These are phyloP conservation scores for Aristolochia contorta DNA, from an alignment of 164 flowering plant species.

Conservation along the genomic window DNA sequence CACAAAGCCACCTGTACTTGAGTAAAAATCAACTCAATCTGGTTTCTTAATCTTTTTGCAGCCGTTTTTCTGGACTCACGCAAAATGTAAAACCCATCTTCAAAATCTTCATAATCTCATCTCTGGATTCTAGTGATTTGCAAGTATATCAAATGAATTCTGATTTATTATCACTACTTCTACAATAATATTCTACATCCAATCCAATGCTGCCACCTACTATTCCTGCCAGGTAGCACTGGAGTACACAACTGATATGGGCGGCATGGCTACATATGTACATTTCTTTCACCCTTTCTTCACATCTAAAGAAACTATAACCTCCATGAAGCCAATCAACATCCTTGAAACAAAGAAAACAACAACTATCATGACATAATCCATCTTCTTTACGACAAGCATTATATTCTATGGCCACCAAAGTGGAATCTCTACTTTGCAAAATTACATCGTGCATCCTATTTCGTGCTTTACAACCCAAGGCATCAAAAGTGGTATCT, in stretches of 20 bases:
- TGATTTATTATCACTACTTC: constrained; percentile 78
- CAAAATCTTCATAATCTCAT: constrained; percentile 48
- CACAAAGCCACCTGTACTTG: constrained; percentile 32
- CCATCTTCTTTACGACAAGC: constrained; percentile 31
- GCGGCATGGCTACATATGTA: constrained; percentile 69
- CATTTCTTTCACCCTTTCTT: constrained; percentile 33
- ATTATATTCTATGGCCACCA: constrained; percentile 49
- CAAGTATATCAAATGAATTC: constrained; percentile 57
- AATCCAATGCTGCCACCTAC: constrained; percentile 72
- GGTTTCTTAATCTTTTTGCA: constrained; percentile 33
- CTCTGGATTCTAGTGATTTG: constrained; percentile 37
- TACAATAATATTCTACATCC: constrained; percentile 78
- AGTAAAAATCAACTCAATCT: constrained; percentile 25
- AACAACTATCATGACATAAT: constrained; percentile 41
- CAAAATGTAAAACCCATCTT: constrained; percentile 46
- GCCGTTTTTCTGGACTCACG: constrained; percentile 39
- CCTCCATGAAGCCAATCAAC: constrained; percentile 18
- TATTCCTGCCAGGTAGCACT: constrained; percentile 76
- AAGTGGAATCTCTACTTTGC: constrained; percentile 16
- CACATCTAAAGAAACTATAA: constrained; percentile 63
- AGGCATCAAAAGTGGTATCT: constrained; percentile 15
- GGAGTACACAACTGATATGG: constrained; percentile 74
- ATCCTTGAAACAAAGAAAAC: constrained; percentile 57
- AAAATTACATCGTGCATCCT: constrained; percentile 25
- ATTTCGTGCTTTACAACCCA: constrained; percentile 63